Evolutionary conservation across 192 early-diverging fungal genomes (phyloP).

Genomic region (Coemansia sp.): DNA sequence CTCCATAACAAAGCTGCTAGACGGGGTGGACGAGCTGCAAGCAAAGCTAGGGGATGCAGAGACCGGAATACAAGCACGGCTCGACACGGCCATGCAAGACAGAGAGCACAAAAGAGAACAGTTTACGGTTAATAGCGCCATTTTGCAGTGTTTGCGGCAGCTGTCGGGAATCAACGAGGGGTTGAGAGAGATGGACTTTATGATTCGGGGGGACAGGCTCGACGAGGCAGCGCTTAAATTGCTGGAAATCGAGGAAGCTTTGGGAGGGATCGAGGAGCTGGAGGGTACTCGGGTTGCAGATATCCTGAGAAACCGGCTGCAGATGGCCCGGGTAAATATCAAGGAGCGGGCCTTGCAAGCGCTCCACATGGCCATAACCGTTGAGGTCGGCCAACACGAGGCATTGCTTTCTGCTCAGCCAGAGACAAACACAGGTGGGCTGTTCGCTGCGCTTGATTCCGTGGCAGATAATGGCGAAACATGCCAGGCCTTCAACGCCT

Average conservation of each 20-base stretch:
- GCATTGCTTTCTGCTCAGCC: background rate
- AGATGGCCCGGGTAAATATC: conserved; percentile 15
- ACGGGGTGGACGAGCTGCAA: conserved; percentile 30
- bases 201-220: background rate
- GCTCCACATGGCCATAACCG: conserved; percentile 1
- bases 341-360: conserved; percentile 9
- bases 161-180: conserved; percentile 11
- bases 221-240: conserved; percentile 13
- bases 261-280: conserved; percentile 3
- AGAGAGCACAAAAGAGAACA: conserved; percentile 5
- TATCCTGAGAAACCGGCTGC: conserved; percentile 9
- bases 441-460: conserved; percentile 24
- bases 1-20: conserved; percentile 13
- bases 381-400: background rate
- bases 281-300: conserved; percentile 10
- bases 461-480: conserved; percentile 8
- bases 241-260: background rate
- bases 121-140: conserved; percentile 6
- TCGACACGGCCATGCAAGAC: conserved; percentile 10
- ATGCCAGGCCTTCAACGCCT: conserved; percentile 2
- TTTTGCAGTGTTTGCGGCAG: conserved; percentile 11
- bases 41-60: conserved; percentile 27
- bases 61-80: conserved; percentile 20
- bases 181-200: conserved; percentile 12
- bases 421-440: background rate